phyloP scores from a whole-genome alignment of 139 green algal genomes.

The Diplosphaera chodatii region DNA sequence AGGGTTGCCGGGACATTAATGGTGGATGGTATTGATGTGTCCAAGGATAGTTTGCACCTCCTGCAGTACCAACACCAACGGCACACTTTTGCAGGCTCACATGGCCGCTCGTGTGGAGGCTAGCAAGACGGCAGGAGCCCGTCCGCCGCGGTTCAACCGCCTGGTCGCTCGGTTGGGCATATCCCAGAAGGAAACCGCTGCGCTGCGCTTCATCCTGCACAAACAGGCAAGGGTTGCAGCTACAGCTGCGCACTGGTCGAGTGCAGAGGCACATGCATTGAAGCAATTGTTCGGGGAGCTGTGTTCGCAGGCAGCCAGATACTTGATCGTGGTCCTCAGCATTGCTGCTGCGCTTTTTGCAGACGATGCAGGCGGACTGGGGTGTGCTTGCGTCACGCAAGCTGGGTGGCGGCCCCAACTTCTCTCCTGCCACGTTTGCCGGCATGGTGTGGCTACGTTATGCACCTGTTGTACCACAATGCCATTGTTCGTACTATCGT shows the following conservation, averaged over 20 bases:
- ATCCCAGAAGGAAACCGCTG: constrained; percentile 1
- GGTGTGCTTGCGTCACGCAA: background rate
- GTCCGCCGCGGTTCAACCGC: constrained; percentile 3
- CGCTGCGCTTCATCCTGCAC: constrained; percentile 6
- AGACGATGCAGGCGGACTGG: background rate
- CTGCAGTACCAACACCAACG: too few relatives aligned
- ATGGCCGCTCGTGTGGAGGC: background rate
- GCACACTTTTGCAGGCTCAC: background rate
- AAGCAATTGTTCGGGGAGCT: too few relatives aligned
- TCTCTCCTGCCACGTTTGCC: constrained; percentile 3
- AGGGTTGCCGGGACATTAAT: too few relatives aligned
- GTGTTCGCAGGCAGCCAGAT: too few relatives aligned
- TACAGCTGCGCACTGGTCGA: too few relatives aligned
- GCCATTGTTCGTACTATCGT: too few relatives aligned
- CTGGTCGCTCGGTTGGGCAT: constrained; percentile 2
- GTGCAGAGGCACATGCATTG: too few relatives aligned
- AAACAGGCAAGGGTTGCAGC: too few relatives aligned
- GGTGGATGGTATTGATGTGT: too few relatives aligned
- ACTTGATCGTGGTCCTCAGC: background rate
- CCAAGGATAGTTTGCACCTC: too few relatives aligned
- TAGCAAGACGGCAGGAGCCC: background rate
- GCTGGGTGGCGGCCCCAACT: background rate
- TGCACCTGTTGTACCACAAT: too few relatives aligned
- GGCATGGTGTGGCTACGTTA: constrained; percentile 12
- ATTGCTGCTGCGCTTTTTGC: too few relatives aligned